A percentile compares a stretch with the other conserved stretches of the same genome.
phyloP scores from a whole-genome alignment of 2,329 filamentous ascomycete species.

The Ophiocordyceps camponoti-leonardi region DNA sequence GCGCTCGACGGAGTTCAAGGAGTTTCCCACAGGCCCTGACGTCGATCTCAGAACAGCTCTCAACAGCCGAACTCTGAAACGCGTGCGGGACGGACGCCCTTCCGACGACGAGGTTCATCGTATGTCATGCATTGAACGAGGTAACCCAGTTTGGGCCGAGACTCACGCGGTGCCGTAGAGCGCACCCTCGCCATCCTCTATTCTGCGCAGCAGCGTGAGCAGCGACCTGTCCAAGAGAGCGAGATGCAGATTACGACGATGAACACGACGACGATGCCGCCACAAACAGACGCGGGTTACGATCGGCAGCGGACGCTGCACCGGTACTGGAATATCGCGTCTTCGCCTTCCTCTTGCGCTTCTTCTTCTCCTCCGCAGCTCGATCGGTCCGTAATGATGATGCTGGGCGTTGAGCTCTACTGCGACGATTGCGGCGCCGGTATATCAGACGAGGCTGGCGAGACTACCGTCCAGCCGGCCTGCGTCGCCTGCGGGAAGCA shows the following conservation, averaged over 20 bases:
- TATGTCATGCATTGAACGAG: constrained; percentile 17
- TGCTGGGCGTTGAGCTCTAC: constrained; percentile 10
- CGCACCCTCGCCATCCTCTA: constrained; percentile 41
- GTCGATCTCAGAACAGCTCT: constrained; percentile 7
- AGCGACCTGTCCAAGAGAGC: constrained; percentile 2
- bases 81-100: constrained; percentile 40
- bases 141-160: constrained; percentile 1
- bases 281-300: neutral
- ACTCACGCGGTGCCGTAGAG: constrained; percentile 19
- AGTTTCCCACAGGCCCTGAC: no score
- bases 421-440: constrained; percentile 40
- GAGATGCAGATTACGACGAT: neutral
- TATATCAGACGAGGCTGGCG: neutral
- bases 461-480: constrained; percentile 7
- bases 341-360: constrained; percentile 12
- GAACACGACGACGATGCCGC: neutral
- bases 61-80: constrained; percentile 41
- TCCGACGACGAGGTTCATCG: constrained; percentile 37
- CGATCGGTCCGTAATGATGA: constrained; percentile 1
- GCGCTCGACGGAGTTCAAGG: constrained; percentile 19
- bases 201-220: constrained; percentile 28
- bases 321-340: constrained; percentile 41
- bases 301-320: constrained; percentile 26
- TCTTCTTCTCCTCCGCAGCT: constrained; percentile 8
- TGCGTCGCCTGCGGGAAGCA: constrained; percentile 35